These are phyloP conservation scores for Phytophthora megakarya DNA, from an alignment of 352 stramenopile genomes.

Conservation along the genomic window DNA sequence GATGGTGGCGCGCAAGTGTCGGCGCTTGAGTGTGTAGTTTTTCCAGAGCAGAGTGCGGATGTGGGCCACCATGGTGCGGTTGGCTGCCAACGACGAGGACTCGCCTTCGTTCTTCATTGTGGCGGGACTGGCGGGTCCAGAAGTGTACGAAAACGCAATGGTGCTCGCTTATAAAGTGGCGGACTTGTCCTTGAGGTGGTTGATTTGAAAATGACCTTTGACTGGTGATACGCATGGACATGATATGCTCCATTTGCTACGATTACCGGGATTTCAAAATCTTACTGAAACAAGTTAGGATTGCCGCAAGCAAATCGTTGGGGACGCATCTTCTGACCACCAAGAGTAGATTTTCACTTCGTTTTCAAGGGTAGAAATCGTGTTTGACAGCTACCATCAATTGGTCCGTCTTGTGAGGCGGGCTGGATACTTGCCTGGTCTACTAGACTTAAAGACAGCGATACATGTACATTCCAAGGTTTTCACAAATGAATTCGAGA, in stretches of 20 bases:
- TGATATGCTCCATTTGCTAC: neutral
- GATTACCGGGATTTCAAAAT: neutral
- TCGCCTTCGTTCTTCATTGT: constrained; percentile 14
- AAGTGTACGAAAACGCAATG: neutral
- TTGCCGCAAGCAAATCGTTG: neutral
- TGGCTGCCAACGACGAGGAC: constrained; percentile 8
- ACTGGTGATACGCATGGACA: neutral
- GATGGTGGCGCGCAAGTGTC: constrained; percentile 46
- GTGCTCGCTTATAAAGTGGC: neutral
- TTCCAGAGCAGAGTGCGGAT: constrained; percentile 64
- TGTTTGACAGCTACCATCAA: constrained; percentile 4
- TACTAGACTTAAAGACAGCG: neutral
- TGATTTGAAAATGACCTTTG: constrained; percentile 1
- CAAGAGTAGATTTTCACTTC: constrained; percentile 9
- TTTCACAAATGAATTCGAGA: neutral
- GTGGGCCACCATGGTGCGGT: constrained; percentile 22
- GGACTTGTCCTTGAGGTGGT: neutral
- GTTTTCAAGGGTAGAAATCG: constrained; percentile 2
- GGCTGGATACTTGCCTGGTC: neutral
- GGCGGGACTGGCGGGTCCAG: neutral
- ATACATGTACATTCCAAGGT: neutral
- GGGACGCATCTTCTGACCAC: neutral
- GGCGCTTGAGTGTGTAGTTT: constrained; percentile 65
- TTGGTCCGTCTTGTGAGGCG: neutral
- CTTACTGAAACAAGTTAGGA: neutral